Base-by-base conservation (phyloP, 108 stramenopile genomes). In the Nannochloropsis salina region DNA sequence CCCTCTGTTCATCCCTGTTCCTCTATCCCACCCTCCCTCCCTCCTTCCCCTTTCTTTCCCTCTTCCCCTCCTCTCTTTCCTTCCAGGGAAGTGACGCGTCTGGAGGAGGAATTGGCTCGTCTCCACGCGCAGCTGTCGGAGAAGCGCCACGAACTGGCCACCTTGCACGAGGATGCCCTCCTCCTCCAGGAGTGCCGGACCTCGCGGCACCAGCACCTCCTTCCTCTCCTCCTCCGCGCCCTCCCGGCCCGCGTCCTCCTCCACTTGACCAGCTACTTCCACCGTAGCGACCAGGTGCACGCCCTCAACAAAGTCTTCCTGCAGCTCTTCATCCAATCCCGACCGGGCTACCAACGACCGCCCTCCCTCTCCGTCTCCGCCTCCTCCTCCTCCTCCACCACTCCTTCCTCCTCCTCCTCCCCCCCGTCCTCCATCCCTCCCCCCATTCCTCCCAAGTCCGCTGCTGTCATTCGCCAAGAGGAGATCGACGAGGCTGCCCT, bases 301-400 rank as follows among this genome's bases (percentile, higher is more conserved):
- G 47, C 12, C 9, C 47, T 5, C 2, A 74, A 74, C n/a, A 74
- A 74, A 74, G 20, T 74, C 61, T 74, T 74, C 61, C 61, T 74
- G 20, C 61, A 74, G 61, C 61, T 74, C 1, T 74, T 74, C 61
- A 74, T 74, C 5, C 61, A 74, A 74, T 74, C 61, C 61, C 61
- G 61, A 2, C 61, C 61, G 2, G 61, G 61, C 61, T 74, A 74
- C 5, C 61, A 74, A 74, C 61, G 61, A 15, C 61, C 61, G 2
- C 61, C 61, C 61, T 74, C 61, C 61, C 61, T 74, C 61, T 74
- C 61, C 61, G 61, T 74, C 61, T 74, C 61, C 61, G 61, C 4
- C 61, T 74, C 61, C 5, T 74, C 61, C n/a, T 74, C 61, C n/a
- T n/a, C n/a, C 61, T 15, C 20, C 5, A 20, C 61, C 61, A 20